Evolutionary conservation across 2,329 filamentous ascomycete genomes (phyloP).

Genomic region (Volutella citrinella): DNA sequence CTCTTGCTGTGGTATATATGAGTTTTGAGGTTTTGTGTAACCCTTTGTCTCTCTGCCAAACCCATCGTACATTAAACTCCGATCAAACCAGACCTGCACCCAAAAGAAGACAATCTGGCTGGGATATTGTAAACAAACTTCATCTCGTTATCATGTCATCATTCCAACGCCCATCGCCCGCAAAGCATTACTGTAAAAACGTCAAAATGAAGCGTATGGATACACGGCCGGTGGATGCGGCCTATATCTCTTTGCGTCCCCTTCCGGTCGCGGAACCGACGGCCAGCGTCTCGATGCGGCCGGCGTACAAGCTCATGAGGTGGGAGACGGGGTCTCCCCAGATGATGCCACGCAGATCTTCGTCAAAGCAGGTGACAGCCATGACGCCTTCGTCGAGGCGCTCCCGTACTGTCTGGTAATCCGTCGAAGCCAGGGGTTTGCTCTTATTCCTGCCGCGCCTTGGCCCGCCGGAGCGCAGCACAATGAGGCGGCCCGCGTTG

Average conservation of each 20-base stretch:
- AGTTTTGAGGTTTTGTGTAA: too few species aligned
- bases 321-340: slow-evolving; percentile 83
- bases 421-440: too few species aligned
- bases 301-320: slow-evolving; percentile 74
- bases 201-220: too few species aligned
- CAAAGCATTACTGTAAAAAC: too few species aligned
- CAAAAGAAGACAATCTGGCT: too few species aligned
- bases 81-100: neutral
- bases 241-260: too few species aligned
- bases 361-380: slow-evolving; percentile 66
- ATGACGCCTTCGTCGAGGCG: slow-evolving; percentile 59
- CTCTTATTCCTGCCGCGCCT: slow-evolving; percentile 37
- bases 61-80: slow-evolving; percentile 11
- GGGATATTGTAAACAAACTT: too few species aligned
- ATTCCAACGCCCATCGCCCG: too few species aligned
- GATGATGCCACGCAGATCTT: slow-evolving; percentile 65
- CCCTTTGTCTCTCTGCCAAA: too few species aligned
- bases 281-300: slow-evolving; percentile 68
- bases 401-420: slow-evolving; percentile 48
- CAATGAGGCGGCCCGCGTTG: slow-evolving; percentile 66
- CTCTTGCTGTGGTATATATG: too few species aligned
- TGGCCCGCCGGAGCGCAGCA: slow-evolving; percentile 55
- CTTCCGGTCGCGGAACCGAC: slow-evolving; percentile 47
- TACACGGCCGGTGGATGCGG: too few species aligned
- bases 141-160: too few species aligned